Evolutionary conservation across 257 asterid genomes (phyloP).

Genomic region (Rubia yunnanensis): DNA sequence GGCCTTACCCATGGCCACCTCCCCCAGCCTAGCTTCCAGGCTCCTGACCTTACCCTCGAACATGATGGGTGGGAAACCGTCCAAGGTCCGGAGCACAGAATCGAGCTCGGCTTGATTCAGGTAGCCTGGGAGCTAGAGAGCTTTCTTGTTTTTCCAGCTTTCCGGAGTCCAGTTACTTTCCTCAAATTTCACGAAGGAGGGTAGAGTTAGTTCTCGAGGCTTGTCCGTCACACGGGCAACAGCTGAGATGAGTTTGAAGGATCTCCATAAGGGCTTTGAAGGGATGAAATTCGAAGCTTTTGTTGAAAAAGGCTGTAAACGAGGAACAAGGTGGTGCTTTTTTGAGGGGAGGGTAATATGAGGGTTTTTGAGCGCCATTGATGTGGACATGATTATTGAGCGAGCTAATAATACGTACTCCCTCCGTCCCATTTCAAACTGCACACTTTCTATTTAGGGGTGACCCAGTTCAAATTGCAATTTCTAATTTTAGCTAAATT

Average conservation of each 20-base stretch:
- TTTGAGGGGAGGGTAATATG: conserved; percentile 30
- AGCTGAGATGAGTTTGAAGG: conserved; percentile 30
- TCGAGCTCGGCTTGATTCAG: conserved; percentile 34
- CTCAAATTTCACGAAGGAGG: conserved; percentile 12
- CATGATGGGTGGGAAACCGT: conserved; percentile 55
- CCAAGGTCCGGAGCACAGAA: conserved; percentile 45
- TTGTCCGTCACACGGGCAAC: conserved; percentile 38
- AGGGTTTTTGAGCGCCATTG: conserved; percentile 32
- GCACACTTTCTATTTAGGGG: too few relatives aligned
- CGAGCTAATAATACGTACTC: too few relatives aligned
- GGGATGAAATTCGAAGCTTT: conserved; percentile 5
- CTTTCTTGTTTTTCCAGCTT: conserved; percentile 45
- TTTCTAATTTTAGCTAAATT: too few relatives aligned
- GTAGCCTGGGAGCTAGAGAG: conserved; percentile 43
- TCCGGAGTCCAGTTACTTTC: conserved; percentile 29
- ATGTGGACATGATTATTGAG: not conserved
- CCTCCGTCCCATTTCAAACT: too few relatives aligned
- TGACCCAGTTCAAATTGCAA: too few relatives aligned
- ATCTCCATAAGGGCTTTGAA: too few relatives aligned
- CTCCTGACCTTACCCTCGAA: conserved; percentile 72
- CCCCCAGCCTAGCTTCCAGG: conserved; percentile 57
- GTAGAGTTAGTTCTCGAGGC: conserved; percentile 21
- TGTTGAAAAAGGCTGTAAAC: conserved; percentile 8
- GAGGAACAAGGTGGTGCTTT: conserved; percentile 22
- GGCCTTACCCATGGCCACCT: conserved; percentile 73